Evolutionary conservation across 164 flowering plant species (phyloP).

Genomic region (Annona squamosa): DNA sequence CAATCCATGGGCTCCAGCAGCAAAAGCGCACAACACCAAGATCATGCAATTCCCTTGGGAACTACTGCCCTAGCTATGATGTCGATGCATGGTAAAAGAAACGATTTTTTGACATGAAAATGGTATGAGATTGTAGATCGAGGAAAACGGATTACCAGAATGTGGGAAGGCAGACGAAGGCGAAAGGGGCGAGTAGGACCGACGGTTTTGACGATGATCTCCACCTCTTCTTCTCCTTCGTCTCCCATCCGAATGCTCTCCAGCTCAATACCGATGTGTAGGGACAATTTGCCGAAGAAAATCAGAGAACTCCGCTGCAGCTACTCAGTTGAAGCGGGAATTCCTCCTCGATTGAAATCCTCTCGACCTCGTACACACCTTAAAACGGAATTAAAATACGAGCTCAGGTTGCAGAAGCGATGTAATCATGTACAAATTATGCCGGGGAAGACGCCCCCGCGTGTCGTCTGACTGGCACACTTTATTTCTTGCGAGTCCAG

Average conservation of each 20-base stretch:
- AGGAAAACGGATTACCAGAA: constrained; percentile 37
- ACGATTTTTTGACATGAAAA: not conserved
- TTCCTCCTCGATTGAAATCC: no score
- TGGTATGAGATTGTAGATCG: no score
- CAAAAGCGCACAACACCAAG: not conserved
- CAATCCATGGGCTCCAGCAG: not conserved
- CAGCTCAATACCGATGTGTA: not conserved
- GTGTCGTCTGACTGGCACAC: no score
- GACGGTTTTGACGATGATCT: constrained; percentile 53
- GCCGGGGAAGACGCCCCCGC: no score
- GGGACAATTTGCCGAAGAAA: not conserved
- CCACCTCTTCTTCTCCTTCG: constrained; percentile 26
- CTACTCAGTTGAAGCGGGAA: not conserved
- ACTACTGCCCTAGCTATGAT: not conserved
- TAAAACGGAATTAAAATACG: no score
- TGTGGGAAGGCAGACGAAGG: constrained; percentile 48
- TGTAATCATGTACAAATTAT: no score
- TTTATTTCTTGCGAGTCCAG: no score
- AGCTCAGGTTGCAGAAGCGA: no score
- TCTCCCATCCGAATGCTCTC: constrained; percentile 1
- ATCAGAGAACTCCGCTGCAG: not conserved
- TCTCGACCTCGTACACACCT: no score
- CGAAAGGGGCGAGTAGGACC: constrained; percentile 79
- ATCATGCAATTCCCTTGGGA: not conserved
- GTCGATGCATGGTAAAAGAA: not conserved